Conservation (phyloP, 257 asterid species). For the Ballota nigra region DNA sequence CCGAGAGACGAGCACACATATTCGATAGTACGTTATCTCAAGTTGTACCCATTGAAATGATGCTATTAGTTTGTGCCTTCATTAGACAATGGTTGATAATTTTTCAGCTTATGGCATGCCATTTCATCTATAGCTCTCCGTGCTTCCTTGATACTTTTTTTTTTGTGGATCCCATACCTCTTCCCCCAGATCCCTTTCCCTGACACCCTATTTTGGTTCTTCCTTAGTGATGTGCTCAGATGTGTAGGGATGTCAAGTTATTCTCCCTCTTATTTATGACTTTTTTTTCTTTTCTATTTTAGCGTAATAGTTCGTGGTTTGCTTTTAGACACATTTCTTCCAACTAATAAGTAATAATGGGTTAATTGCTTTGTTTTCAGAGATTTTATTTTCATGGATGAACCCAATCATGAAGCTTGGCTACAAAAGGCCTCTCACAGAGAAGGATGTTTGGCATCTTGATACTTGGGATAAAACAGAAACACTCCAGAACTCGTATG, state of each 20-base stretch:
- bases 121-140: constrained; percentile 8
- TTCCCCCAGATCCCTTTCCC: background rate
- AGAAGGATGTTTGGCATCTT: constrained; percentile 96
- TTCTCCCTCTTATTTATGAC: background rate
- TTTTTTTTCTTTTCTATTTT: background rate
- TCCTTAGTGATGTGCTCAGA: background rate
- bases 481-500: constrained; percentile 75
- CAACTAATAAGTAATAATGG: constrained; percentile 23
- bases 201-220: background rate
- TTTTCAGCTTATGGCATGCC: background rate
- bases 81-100: constrained; percentile 3
- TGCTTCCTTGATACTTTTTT: background rate
- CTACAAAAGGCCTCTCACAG: constrained; percentile 84
- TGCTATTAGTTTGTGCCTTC: constrained; percentile 6
- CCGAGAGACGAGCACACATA: constrained; percentile 81
- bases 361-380: constrained; percentile 36
- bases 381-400: constrained; percentile 73
- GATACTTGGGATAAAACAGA: constrained; percentile 94
- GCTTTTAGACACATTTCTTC: background rate
- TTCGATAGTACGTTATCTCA: constrained; percentile 60
- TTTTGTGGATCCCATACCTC: background rate
- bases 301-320: constrained; percentile 9
- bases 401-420: constrained; percentile 84
- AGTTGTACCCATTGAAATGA: constrained; percentile 14
- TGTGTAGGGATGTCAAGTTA: background rate